Evolutionary conservation across 2,329 filamentous ascomycete genomes (phyloP), one percentile per base, ranked within the genome.

Genomic region (Didymella segeticola): DNA sequence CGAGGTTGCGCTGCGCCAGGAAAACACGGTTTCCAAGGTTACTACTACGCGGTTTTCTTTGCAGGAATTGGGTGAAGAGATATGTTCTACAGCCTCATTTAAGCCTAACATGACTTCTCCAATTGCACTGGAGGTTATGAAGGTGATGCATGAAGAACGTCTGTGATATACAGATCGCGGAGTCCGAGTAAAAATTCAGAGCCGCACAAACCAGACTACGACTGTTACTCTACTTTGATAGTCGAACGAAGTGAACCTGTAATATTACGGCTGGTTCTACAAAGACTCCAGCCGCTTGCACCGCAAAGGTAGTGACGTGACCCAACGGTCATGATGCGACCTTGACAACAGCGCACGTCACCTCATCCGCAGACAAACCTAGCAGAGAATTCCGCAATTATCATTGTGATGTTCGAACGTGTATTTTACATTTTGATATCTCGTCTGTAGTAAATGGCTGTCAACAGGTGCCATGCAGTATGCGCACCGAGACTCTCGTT

Each of bases 351-450:
- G 15, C 27, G 11, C 23, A 37, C 22, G 19, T 22, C 41, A 36
- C 27, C 14, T 41, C 34, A 29, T 41, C 34, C 33, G 29, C 48
- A 29, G 41, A 15, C 4, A 2, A 6, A 8, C 10, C 19, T 19
- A n/a, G 17, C 5, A 12, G 23, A 47, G 43, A 17, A n/a, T 8
- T 22, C 9, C 38, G 23, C 22, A 19, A 26, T 39, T 27, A 7
- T 27, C 12, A 37, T 27, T 15, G 23, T 9, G 14, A 31, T 42
- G 15, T 34, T 20, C 43, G 34, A 39, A 54, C 17, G 29, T 46
- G 23, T n/a, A n/a, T 34, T 49, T 41, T 54, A 53, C 50, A 54
- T 49, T 47, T 47, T 54, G 51, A 23, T 46, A 46, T 49, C 27
- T 36, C 43, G 34, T 45, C 45, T 48, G 22, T 36, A 27, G n/a